A percentile compares a stretch with the other conserved stretches of the same genome.
Conservation (phyloP, 495 filamentous ascomycete genomes). For the Terfezia boudieri region DNA sequence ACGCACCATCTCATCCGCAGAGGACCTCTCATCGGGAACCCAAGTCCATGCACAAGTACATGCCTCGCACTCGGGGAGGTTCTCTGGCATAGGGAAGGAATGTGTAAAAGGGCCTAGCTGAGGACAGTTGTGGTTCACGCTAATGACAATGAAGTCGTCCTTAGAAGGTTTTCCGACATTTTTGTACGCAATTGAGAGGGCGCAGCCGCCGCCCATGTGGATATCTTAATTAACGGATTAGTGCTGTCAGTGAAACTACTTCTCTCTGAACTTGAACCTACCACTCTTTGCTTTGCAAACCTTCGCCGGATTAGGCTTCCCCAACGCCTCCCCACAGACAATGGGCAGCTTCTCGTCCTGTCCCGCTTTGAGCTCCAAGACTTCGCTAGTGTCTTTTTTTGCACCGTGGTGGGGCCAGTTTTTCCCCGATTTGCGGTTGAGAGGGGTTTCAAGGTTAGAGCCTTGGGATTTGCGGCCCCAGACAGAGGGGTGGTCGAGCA, state of each 20-base stretch:
- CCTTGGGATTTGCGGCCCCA: background rate
- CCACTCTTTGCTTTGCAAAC: background rate
- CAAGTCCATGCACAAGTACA: conserved; percentile 2
- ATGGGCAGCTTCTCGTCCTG: background rate
- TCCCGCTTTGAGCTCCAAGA: background rate
- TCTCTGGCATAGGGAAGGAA: background rate
- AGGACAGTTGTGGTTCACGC: conserved; percentile 1
- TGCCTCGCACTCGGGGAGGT: conserved; percentile 1
- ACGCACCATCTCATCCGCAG: conserved; percentile 1
- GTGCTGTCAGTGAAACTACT: no score
- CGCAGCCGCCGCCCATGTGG: background rate
- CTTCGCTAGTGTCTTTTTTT: background rate
- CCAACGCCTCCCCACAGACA: background rate
- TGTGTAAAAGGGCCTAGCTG: background rate
- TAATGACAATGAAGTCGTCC: conserved; percentile 2
- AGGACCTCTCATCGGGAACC: background rate
- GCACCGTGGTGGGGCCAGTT: background rate
- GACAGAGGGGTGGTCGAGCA: background rate
- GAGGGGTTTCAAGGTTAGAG: background rate
- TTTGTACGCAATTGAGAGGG: background rate
- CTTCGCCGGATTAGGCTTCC: background rate
- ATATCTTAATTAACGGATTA: background rate
- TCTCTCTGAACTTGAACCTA: no score
- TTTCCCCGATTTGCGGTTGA: background rate
- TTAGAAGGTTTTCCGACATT: background rate